Evolutionary conservation across 257 asterid genomes (phyloP).

Genomic region (Paraleonurus japonicus): DNA sequence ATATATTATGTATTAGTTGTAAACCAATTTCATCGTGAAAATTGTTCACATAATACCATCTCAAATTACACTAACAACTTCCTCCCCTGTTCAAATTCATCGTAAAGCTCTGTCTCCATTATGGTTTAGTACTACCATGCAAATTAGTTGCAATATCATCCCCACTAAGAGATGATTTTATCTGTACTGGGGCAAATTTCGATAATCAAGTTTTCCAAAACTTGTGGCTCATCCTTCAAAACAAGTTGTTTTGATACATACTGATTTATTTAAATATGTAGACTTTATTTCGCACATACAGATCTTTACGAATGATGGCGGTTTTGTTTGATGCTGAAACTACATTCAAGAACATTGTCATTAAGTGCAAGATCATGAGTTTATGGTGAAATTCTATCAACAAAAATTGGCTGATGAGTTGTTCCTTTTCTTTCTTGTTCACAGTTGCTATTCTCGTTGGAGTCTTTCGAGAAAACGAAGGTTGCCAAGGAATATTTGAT

Average conservation of each 20-base stretch:
- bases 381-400: background rate
- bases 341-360: background rate
- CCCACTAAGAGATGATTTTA: background rate
- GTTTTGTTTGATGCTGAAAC: background rate
- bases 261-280: background rate
- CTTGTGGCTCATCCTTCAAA: background rate
- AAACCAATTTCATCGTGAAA: too few relatives aligned
- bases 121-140: background rate
- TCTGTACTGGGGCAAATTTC: background rate
- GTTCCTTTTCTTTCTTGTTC: background rate
- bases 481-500: background rate
- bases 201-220: background rate
- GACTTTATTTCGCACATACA: background rate
- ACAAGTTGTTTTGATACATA: background rate
- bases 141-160: background rate
- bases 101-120: background rate
- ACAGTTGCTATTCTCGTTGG: constrained; percentile 1
- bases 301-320: background rate
- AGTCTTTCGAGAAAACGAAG: background rate
- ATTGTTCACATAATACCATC: too few relatives aligned
- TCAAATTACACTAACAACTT: background rate
- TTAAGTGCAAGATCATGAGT: background rate
- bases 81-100: background rate
- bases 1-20: too few relatives aligned
- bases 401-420: background rate